Base-by-base conservation (phyloP, 2,329 filamentous ascomycete genomes). In the Trichoderma afroharzianum region DNA sequence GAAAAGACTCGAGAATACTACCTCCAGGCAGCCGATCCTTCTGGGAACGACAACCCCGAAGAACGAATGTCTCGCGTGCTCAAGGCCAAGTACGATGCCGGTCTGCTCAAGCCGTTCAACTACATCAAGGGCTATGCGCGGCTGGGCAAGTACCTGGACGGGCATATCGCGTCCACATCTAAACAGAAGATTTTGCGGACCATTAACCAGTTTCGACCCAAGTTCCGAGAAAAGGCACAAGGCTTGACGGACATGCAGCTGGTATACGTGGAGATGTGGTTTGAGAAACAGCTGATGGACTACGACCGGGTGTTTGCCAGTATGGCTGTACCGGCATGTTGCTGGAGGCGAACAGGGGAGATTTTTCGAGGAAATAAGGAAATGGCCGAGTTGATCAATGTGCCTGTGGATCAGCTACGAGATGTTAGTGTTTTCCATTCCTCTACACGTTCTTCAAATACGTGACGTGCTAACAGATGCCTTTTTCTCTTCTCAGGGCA, bases 271-370 rank as follows among this genome's bases (percentile, higher is more conserved):
- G 96, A 99, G 82, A 98, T 98, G 94, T 98, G 96, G 95, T 98
- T 99, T 79, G 96, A 99, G 81, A 90, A 92, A 77, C 96, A 93
- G 74, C 83, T 99, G 76, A 96, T 98, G 92, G 96, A 98, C 79
- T 98, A 98, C 77, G 96, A 99, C 78, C 93, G 96, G 36, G 95
- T 99, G 1, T 99, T 99, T 83, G 96, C 96, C 2, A 97, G 94
- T 80, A 99, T 99, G 96, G 96, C 96, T 2, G 95, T 99, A 73
- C 96, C 96, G 0, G 96, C 96, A 15, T 99, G 96, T 82, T 97
- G 95, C 80, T 99, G 96, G 96, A 88, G 96, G 77, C 88, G 96
- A 78, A 99, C 96, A 0, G 96, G 96, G 11, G 96, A 99, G 83
- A 98, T 99, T 62, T 98, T 97, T 80, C 88, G 96, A 74, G 96